Evolutionary conservation across 192 early-diverging fungal genomes (phyloP).

Genomic region (Backusella parvicylindrica): DNA sequence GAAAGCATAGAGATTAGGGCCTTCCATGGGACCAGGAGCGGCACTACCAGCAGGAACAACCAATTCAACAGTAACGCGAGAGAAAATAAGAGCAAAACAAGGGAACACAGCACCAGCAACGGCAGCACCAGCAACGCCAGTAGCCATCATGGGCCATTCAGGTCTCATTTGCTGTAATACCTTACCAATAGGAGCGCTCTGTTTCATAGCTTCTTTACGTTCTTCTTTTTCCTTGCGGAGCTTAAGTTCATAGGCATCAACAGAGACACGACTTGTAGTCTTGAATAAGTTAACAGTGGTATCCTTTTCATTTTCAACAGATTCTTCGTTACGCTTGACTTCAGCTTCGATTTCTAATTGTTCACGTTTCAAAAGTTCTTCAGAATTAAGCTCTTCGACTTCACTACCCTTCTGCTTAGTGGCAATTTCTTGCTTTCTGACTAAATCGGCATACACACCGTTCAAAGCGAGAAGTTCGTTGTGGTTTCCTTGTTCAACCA

Average conservation of each 20-base stretch:
- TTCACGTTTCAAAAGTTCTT: conserved; percentile 4
- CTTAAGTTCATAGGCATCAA: conserved; percentile 32
- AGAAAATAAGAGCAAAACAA: conserved; percentile 68
- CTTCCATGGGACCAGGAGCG: conserved; percentile 30
- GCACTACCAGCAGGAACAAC: conserved; percentile 15
- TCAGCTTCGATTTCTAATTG: neutral
- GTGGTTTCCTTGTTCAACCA: conserved; percentile 76
- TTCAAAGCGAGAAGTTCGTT: conserved; percentile 59
- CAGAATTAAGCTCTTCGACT: neutral
- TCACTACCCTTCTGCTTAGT: conserved; percentile 10
- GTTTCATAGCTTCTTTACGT: conserved; percentile 31
- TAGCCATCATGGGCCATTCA: conserved; percentile 45
- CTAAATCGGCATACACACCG: conserved; percentile 66
- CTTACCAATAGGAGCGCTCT: conserved; percentile 50
- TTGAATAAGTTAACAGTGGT: neutral
- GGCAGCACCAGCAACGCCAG: conserved; percentile 58
- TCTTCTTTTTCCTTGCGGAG: conserved; percentile 32
- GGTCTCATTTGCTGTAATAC: conserved; percentile 47
- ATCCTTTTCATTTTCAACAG: neutral
- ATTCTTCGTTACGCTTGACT: neutral
- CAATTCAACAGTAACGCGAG: conserved; percentile 16
- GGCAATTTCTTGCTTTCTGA: conserved; percentile 62
- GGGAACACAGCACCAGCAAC: conserved; percentile 75
- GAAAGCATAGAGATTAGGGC: conserved; percentile 39
- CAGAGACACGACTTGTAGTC: neutral